phyloP scores from a whole-genome alignment of 495 filamentous ascomycete species.

The Chaetomium fimeti region DNA sequence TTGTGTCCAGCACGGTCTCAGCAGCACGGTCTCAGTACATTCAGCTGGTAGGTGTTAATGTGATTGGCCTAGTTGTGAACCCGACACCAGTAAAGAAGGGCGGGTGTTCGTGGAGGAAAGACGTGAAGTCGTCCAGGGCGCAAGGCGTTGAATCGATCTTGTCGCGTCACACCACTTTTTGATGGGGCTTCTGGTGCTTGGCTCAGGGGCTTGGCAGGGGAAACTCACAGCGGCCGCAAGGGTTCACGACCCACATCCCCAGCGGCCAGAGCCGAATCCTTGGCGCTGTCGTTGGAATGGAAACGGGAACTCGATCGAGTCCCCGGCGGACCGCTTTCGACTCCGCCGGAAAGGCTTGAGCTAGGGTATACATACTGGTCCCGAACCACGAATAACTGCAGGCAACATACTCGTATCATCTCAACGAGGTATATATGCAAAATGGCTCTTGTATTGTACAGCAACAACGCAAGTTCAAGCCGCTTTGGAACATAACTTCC shows the following conservation, averaged over 20 bases:
- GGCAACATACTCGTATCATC: not conserved
- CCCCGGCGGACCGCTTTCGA: not conserved
- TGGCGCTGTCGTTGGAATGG: not conserved
- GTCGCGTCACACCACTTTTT: constrained; percentile 22
- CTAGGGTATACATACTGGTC: not conserved
- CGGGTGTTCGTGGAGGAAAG: not conserved
- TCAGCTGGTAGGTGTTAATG: not conserved
- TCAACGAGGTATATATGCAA: constrained; percentile 18
- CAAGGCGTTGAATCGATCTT: too few species aligned
- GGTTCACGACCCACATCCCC: not conserved
- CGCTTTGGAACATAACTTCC: constrained; percentile 9
- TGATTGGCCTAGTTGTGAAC: not conserved
- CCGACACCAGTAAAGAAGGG: not conserved
- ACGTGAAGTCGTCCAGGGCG: not conserved
- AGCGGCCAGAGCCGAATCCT: not conserved
- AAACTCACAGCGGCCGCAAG: not conserved
- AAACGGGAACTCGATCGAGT: not conserved
- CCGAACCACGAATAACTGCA: not conserved
- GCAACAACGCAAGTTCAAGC: constrained; percentile 16
- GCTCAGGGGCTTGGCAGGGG: constrained; percentile 9
- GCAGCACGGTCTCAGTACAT: constrained; percentile 4
- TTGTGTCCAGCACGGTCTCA: constrained; percentile 1
- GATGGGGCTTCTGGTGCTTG: not conserved
- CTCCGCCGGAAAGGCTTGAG: not conserved
- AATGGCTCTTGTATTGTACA: constrained; percentile 20